Evolutionary conservation across 805 yeast species (phyloP), one percentile per base, ranked within the genome.

Genomic region (Danielia reshetovae): DNA sequence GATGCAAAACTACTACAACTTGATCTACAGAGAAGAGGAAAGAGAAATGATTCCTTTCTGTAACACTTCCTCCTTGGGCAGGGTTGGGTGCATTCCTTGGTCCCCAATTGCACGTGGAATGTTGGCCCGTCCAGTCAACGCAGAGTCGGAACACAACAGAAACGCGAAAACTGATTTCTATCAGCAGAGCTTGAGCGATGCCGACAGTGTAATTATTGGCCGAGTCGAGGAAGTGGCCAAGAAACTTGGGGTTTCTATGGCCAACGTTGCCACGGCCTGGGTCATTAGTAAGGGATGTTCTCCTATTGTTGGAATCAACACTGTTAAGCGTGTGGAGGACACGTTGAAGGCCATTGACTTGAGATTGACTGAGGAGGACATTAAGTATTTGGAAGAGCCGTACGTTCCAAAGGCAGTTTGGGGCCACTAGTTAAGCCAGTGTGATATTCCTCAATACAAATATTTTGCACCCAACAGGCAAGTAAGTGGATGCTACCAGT

Each of bases 1-100:
- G 14, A 72, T 77, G 74, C 85, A 80, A 55, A 72, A 72, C 42
- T 70, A 59, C 49, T 75, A 77, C 54, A 78, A 76, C 46, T 57
- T 79, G 42, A 34, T 78, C 4, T 62, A 74, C 44, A 61, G 86
- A n/a, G 84, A 79, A 48, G 85, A 79, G 36, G 86, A 80, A 51
- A 57, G 77, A 12, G 85, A 80, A 49, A 60, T 77, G 69, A 72
- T 67, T 39, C 75, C 73, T 18, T 79, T 60, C 52, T 75, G 81
- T 42, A 34, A 52, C 17, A 42, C 48, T 5, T 57, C 71, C 14
- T 61, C 58, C 30, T 70, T 70, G n/a, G 72, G 72, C 8, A 43
- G 45, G 30, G 72, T 80, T 24, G 81, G 79, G 2, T 36, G 77
- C 13, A 65, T 76, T 34, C 84, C 85, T 7, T 79, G 78, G 77